Evolutionary conservation across 768 basidiomycete species (phyloP).

Genomic region (Suillus subaureus): DNA sequence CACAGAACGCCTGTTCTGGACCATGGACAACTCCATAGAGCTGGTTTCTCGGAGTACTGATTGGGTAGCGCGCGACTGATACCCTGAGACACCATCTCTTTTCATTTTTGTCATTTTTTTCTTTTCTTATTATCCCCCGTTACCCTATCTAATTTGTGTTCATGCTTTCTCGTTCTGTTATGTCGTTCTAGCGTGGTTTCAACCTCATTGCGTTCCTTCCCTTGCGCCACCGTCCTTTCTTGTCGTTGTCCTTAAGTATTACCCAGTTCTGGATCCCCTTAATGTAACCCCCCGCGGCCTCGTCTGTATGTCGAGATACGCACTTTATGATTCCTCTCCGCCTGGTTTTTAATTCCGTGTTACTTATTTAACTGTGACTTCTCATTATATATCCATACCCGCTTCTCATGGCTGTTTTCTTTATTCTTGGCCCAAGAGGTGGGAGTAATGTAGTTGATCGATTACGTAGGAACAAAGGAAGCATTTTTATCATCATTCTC

Average conservation of each 20-base stretch:
- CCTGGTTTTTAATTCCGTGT: constrained; percentile 15
- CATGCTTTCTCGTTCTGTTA: constrained; percentile 16
- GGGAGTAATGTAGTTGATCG: constrained; percentile 20
- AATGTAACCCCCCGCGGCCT: constrained; percentile 22
- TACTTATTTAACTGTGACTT: constrained; percentile 19
- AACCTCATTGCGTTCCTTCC: constrained; percentile 4
- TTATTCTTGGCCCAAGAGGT: constrained; percentile 12
- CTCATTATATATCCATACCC: constrained; percentile 17
- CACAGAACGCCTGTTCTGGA: constrained; percentile 92
- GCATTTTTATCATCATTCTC: neutral
- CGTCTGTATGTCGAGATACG: constrained; percentile 10
- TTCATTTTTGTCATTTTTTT: neutral
- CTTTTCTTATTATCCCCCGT: constrained; percentile 3
- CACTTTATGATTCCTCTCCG: constrained; percentile 7
- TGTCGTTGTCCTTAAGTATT: constrained; percentile 21
- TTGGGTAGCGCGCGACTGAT: constrained; percentile 77
- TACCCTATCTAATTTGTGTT: constrained; percentile 13
- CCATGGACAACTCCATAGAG: constrained; percentile 87
- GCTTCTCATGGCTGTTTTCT: constrained; percentile 17
- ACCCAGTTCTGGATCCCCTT: constrained; percentile 11
- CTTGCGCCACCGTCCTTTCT: constrained; percentile 7
- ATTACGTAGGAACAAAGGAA: constrained; percentile 21
- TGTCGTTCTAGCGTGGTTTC: constrained; percentile 15
- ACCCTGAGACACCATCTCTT: neutral
- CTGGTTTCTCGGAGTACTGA: constrained; percentile 83